Conservation (phyloP, 1,284 basidiomycete genomes). For the Irpex sp. region DNA sequence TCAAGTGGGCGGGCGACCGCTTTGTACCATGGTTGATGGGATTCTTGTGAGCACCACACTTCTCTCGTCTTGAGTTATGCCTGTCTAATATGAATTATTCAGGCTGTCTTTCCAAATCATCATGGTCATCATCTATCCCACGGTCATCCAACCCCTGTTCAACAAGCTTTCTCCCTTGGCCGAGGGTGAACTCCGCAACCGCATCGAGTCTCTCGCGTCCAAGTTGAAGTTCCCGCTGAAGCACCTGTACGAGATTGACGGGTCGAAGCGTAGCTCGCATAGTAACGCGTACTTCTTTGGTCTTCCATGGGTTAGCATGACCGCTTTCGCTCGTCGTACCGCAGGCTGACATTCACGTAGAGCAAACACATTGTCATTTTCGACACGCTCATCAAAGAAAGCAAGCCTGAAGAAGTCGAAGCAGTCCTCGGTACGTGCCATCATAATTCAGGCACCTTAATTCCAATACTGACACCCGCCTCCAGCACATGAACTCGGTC, state of each 20-base stretch:
- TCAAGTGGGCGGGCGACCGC: slow-evolving; percentile 92
- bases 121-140: slow-evolving; percentile 90
- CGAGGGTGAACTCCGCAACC: slow-evolving; percentile 76
- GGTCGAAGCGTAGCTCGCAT: slow-evolving; percentile 94
- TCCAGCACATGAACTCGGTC: slow-evolving; percentile 92
- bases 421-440: slow-evolving; percentile 72
- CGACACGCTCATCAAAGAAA: slow-evolving; percentile 95
- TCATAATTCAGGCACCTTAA: neutral
- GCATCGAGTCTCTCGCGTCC: slow-evolving; percentile 81
- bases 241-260: slow-evolving; percentile 97
- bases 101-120: slow-evolving; percentile 87
- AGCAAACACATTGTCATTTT: slow-evolving; percentile 97
- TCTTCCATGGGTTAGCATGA: slow-evolving; percentile 83
- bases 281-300: slow-evolving; percentile 97
- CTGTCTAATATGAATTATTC: slow-evolving; percentile 8
- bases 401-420: slow-evolving; percentile 89
- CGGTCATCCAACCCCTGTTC: slow-evolving; percentile 94
- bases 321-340: neutral
- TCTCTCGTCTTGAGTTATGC: slow-evolving; percentile 13
- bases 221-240: slow-evolving; percentile 94
- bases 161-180: slow-evolving; percentile 94
- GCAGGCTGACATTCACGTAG: slow-evolving; percentile 27
- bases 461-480: slow-evolving; percentile 22
- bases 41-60: slow-evolving; percentile 65
- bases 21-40: slow-evolving; percentile 93